Base-by-base conservation (phyloP, 768 basidiomycete genomes). In the Leccinum variicolor region DNA sequence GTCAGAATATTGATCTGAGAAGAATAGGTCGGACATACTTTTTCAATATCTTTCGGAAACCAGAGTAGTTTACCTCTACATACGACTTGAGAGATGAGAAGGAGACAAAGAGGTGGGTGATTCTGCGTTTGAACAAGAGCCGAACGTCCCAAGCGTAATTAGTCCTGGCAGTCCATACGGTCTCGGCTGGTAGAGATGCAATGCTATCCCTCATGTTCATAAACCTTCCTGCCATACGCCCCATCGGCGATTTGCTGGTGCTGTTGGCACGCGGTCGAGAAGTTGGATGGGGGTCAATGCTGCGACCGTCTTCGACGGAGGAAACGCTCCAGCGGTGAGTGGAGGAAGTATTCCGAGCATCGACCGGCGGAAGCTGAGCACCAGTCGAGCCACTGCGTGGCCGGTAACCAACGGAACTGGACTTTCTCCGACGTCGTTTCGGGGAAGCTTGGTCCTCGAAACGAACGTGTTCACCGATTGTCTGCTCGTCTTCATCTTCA, bases 41-140 rank as follows among this genome's bases (percentile, higher is more conserved):
- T 15, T 98, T 98, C 68, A 96, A 70, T 36, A 96, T 94, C 79
- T 98, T 98, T 64, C 92, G 83, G 75, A 98, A 93, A 1, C 94
- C 95, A 0, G 92, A 90, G 69, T 92, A 82, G 72, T 98, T 99
- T 57, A 97, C 76, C 66, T 98, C 93, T 56, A 93, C 85, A 62
- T 93, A 99, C 6, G 92, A 89, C 69, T 81, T 83, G 54, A 98
- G 79, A 26, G 86, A 85, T 14, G 86, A 86, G 51, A 87, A 80
- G 4, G 85, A 79, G 46, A 94, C 36, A 84, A 90, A 97, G 11
- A 94, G 79, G 49, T 79, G 85, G 0, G 93, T 91, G 53, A 98
- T 92, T 61, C 88, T 79, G 45, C 94, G 85, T 75, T 98, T 98
- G 81, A 89, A 94, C 21, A 94, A 75, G 28, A 95, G 77, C 14